Conservation (phyloP, 345 rosid genomes). For the Brassica rapa region DNA sequence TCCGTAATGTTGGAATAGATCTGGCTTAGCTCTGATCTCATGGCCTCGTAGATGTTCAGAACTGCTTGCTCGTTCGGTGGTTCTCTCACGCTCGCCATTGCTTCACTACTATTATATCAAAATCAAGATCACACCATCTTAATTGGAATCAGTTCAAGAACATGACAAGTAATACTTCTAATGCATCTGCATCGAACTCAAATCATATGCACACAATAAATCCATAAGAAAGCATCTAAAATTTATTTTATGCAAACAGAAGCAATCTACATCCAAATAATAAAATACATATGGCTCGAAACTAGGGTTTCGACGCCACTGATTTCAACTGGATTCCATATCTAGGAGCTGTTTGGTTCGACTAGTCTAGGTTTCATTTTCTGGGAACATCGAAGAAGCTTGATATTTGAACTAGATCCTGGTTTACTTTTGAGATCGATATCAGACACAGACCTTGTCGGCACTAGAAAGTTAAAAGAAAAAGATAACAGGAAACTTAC, state of each 20-base stretch:
- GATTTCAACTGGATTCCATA: neutral
- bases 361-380: neutral
- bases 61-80: conserved; percentile 75
- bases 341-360: neutral
- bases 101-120: conserved; percentile 10
- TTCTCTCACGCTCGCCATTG: conserved; percentile 62
- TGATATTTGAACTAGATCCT: neutral
- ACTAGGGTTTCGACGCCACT: conserved; percentile 17
- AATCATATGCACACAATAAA: neutral
- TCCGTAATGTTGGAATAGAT: conserved; percentile 91
- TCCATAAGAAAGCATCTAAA: no score
- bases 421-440: neutral
- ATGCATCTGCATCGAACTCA: neutral
- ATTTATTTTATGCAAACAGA: neutral
- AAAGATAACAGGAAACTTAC: conserved; percentile 6
- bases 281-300: neutral
- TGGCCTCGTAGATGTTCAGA: conserved; percentile 59
- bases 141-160: neutral
- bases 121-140: neutral
- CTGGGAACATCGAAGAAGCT: neutral
- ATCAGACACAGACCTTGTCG: neutral
- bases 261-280: neutral
- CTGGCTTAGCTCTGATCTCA: conserved; percentile 85
- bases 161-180: neutral
- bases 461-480: neutral